These are phyloP conservation scores for Pleurotus pulmonarius DNA, from an alignment of 768 basidiomycete species.

Conservation along the genomic window DNA sequence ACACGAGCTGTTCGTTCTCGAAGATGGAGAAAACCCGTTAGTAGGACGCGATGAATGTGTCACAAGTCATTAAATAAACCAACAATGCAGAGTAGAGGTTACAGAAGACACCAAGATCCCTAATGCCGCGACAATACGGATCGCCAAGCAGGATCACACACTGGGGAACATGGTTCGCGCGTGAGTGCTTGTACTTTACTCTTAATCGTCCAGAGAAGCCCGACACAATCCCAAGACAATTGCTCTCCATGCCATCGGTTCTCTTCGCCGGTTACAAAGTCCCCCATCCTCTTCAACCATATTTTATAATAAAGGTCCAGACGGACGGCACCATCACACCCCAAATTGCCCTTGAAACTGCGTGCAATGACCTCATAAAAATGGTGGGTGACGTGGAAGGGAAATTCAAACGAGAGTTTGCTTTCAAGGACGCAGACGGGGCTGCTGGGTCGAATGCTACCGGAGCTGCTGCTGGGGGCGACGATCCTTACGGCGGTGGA, in stretches of 20 bases:
- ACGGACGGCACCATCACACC: slow-evolving; percentile 88
- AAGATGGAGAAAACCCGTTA: slow-evolving; percentile 92
- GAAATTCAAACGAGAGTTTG: slow-evolving; percentile 82
- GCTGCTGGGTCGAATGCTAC: slow-evolving; percentile 10
- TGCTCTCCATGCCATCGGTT: slow-evolving; percentile 81
- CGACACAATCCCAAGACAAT: slow-evolving; percentile 55
- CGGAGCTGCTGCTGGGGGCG: slow-evolving; percentile 21
- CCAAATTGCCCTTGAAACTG: slow-evolving; percentile 75
- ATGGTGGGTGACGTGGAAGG: slow-evolving; percentile 63
- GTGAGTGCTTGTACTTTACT: slow-evolving; percentile 41
- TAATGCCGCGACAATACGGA: slow-evolving; percentile 91
- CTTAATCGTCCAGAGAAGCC: background rate
- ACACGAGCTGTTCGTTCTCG: slow-evolving; percentile 86
- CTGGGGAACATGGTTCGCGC: slow-evolving; percentile 95
- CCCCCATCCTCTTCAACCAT: slow-evolving; percentile 92
- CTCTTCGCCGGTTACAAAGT: slow-evolving; percentile 98
- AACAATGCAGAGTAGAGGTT: slow-evolving; percentile 67
- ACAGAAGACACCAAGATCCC: slow-evolving; percentile 97
- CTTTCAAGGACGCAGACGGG: slow-evolving; percentile 69
- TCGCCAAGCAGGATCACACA: slow-evolving; percentile 97
- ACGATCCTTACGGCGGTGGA: slow-evolving; percentile 49
- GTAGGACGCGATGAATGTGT: slow-evolving; percentile 28
- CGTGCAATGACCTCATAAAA: slow-evolving; percentile 77
- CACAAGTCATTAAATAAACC: background rate
- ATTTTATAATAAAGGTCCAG: slow-evolving; percentile 94